These are phyloP conservation scores for Camelina hispida DNA, from an alignment of 345 rosid genomes.

Conservation along the genomic window DNA sequence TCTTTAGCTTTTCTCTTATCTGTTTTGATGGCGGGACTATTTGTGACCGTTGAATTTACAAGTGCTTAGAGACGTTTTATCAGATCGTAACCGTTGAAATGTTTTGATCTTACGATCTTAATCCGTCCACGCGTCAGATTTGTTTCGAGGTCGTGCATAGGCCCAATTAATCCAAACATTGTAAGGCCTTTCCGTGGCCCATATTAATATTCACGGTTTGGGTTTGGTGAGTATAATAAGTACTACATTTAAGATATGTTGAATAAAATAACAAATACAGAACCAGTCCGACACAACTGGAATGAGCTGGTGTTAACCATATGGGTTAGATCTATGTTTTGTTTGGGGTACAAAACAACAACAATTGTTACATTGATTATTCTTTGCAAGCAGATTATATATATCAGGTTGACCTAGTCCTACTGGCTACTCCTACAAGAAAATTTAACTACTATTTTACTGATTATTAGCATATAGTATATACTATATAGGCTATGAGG, in stretches of 20 bases:
- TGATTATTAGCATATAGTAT: neutral
- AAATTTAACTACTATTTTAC: neutral
- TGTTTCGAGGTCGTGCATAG: neutral
- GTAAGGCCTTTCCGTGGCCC: constrained; percentile 14
- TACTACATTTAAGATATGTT: no score
- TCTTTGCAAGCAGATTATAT: no score
- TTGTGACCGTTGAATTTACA: constrained; percentile 42
- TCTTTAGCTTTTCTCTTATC: constrained; percentile 34
- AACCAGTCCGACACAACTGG: neutral
- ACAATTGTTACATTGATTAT: no score
- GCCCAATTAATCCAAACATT: constrained; percentile 16
- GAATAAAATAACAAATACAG: no score
- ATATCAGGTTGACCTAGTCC: neutral
- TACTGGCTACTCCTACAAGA: neutral
- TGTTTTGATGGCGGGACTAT: constrained; percentile 38
- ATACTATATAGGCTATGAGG: no score
- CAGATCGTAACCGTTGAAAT: constrained; percentile 16
- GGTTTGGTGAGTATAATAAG: no score
- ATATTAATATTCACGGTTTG: neutral
- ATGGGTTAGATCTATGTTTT: neutral
- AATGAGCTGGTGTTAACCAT: neutral
- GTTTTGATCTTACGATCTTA: neutral
- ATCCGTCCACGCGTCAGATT: neutral
- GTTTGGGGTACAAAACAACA: neutral
- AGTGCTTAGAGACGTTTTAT: constrained; percentile 7